Evolutionary conservation across 305 asterid species (phyloP), one percentile per base, ranked within the genome.

Genomic region (Ilex paraguariensis): DNA sequence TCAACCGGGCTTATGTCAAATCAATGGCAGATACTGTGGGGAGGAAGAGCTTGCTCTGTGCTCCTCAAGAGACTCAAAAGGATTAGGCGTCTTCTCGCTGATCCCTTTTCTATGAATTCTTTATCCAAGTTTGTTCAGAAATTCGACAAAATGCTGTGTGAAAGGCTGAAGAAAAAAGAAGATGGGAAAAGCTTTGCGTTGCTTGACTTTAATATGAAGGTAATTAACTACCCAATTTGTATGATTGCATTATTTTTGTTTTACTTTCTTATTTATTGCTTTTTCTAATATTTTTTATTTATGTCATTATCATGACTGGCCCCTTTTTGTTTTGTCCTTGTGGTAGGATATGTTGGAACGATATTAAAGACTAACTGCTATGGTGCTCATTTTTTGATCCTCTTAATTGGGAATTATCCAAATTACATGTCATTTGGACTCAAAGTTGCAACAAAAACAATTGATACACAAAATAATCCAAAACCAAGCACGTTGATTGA

Each of bases 1-100:
- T 82, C 80, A 82, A 75, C 67, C 82, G 82, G 64, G 79, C 83
- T 15, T 82, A 64, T 30, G 69, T 84, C 59, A 84, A 84, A 63
- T 73, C 91, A 5, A 79, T 79, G 83, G 86, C 70, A 12, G 84
- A 82, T 66, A 79, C 75, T n/a, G 79, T 77, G 44, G 91, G 88
- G 57, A 78, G 68, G 80, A 79, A 77, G 56, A 84, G 91, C 56
- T 74, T 84, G 62, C 67, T 84, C 0, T 58, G 74, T 70, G 79
- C 70, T 62, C 80, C 84, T 6, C 73, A 66, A 30, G 80, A 70
- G 21, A 66, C 71, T 10, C 86, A 66, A 55, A 46, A 77, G 84
- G 67, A 80, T 82, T 42, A 65, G 84, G 14, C 77, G 73, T 2
- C 71, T 81, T 56, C 75, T 84, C 3, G 68, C 84, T 5, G 84